Conservation (phyloP, 257 asterid species). For the Craterostigma plantagineum region DNA sequence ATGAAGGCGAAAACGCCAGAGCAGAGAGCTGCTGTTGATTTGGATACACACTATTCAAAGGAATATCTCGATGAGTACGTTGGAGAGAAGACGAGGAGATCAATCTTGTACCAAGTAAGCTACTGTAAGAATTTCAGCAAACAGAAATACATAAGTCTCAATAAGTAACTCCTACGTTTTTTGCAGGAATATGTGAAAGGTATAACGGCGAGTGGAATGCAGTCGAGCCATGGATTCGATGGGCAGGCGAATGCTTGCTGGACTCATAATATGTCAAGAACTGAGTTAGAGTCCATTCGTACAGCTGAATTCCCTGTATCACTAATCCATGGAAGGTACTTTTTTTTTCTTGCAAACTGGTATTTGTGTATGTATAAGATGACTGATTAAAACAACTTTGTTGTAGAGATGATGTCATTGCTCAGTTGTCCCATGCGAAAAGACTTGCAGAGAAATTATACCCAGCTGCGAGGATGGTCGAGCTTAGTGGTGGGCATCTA, state of each 20-base stretch:
- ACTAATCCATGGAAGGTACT: constrained; percentile 95
- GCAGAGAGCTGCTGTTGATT: constrained; percentile 98
- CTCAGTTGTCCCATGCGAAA: constrained; percentile 83
- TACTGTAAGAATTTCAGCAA: constrained; percentile 2
- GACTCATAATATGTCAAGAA: constrained; percentile 55
- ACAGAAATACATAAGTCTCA: neutral
- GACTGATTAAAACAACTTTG: constrained; percentile 11
- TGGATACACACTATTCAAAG: constrained; percentile 94
- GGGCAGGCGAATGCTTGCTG: constrained; percentile 97
- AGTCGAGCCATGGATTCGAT: constrained; percentile 68
- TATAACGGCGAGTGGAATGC: constrained; percentile 86
- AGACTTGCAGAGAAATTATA: constrained; percentile 60
- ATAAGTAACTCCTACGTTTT: constrained; percentile 5
- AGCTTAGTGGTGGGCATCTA: constrained; percentile 89
- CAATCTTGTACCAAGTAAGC: constrained; percentile 69
- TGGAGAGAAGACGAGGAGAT: constrained; percentile 63
- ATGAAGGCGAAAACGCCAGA: constrained; percentile 85
- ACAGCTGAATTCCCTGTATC: constrained; percentile 59
- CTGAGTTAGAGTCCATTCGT: constrained; percentile 59
- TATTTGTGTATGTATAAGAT: neutral
- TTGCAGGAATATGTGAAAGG: constrained; percentile 82
- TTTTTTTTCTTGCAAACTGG: too few species aligned
- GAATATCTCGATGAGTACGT: constrained; percentile 88
- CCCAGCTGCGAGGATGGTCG: constrained; percentile 90
- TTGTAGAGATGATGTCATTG: constrained; percentile 71